These are phyloP conservation scores for Lithocarpus polystachyus DNA, from an alignment of 306 rosid species.

Conservation along the genomic window DNA sequence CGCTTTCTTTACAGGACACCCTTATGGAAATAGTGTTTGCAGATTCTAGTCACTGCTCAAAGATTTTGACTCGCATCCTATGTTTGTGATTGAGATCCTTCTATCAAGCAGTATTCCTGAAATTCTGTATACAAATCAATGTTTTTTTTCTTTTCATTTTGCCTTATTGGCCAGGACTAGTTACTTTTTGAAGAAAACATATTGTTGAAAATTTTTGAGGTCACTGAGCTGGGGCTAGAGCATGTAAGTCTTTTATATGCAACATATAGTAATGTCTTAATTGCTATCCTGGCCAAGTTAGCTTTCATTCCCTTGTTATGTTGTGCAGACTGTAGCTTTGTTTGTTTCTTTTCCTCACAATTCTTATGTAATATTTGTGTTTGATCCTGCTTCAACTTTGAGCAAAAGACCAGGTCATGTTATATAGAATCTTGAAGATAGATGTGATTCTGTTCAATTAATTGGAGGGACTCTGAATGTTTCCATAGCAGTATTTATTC, in stretches of 20 bases:
- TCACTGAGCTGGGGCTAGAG: not conserved
- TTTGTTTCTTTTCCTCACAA: not conserved
- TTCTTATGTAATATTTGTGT: not conserved
- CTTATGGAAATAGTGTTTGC: not conserved
- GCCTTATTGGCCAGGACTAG: not conserved
- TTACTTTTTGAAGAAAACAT: not conserved
- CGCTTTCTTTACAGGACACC: not conserved
- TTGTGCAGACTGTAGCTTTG: conserved; percentile 3
- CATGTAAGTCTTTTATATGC: conserved; percentile 6
- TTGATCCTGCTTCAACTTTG: not conserved
- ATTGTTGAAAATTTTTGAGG: not conserved
- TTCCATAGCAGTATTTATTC: not conserved
- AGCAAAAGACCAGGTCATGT: not conserved
- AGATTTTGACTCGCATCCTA: not conserved
- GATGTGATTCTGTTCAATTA: not conserved
- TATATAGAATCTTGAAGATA: not conserved
- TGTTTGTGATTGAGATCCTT: not conserved
- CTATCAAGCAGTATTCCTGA: not conserved
- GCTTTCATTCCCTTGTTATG: not conserved
- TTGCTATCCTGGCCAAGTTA: not conserved
- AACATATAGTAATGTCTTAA: conserved; percentile 2
- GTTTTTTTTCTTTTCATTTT: not conserved
- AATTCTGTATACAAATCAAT: not conserved
- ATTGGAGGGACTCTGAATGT: not conserved
- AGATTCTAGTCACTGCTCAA: not conserved